Percentiles rank a stretch among this genome's conserved stretches.
Conservation (phyloP, 495 filamentous ascomycete species). For the Aspergillus panamensis region DNA sequence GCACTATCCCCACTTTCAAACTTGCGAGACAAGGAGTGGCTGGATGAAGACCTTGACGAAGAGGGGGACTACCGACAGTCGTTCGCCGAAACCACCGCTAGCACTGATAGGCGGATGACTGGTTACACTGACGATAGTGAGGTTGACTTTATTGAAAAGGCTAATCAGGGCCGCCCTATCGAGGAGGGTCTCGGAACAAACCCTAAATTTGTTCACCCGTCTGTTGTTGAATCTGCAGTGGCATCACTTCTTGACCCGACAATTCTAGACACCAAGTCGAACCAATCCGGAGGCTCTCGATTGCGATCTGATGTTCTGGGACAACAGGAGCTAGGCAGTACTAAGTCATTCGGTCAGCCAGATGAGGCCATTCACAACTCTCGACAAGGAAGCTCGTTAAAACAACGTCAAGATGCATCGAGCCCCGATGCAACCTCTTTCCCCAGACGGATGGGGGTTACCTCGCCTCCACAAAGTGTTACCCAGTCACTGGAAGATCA, state of each 20-base stretch:
- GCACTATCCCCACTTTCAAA: conserved; percentile 25
- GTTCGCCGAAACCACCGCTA: conserved; percentile 40
- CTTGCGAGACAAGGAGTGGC: conserved; percentile 42
- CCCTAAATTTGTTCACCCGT: conserved; percentile 67
- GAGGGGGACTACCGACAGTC: conserved; percentile 52
- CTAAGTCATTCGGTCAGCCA: conserved; percentile 18
- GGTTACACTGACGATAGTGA: conserved; percentile 70
- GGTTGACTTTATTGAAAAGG: conserved; percentile 53
- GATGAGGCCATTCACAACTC: conserved; percentile 21
- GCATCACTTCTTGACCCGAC: conserved; percentile 83
- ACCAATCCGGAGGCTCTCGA: conserved; percentile 31
- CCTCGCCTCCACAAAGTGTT: conserved; percentile 74
- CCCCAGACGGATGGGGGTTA: conserved; percentile 46
- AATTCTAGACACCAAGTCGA: conserved; percentile 44
- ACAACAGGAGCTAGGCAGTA: conserved; percentile 15
- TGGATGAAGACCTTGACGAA: conserved; percentile 45
- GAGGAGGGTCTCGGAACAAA: conserved; percentile 61
- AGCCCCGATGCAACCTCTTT: conserved; percentile 45
- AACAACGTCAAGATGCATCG: conserved; percentile 41
- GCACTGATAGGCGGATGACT: conserved; percentile 52
- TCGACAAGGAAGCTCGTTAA: conserved; percentile 43
- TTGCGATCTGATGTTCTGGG: conserved; percentile 34
- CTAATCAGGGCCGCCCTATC: conserved; percentile 65
- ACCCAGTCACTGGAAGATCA: conserved; percentile 59
- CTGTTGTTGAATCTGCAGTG: conserved; percentile 80